phyloP scores from a whole-genome alignment of 1,139 yeast species.

The Lipomyces yarrowii region DNA sequence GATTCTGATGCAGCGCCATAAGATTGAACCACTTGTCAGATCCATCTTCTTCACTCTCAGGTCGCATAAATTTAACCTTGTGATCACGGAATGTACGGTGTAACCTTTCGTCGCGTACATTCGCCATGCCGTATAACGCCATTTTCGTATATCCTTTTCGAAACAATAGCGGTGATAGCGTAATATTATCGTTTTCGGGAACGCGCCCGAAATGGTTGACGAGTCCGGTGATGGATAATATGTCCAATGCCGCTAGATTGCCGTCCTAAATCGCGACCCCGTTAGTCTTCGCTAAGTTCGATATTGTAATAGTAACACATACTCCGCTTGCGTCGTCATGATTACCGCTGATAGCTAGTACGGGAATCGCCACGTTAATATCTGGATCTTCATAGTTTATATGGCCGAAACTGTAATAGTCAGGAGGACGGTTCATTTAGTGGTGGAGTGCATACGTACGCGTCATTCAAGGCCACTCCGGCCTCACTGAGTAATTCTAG shows the following conservation, averaged over 20 bases:
- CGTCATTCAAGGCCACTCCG: slow-evolving; percentile 57
- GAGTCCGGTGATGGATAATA: slow-evolving; percentile 78
- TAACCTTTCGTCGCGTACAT: slow-evolving; percentile 85
- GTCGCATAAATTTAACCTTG: slow-evolving; percentile 74
- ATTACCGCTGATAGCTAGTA: slow-evolving; percentile 92
- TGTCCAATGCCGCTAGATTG: slow-evolving; percentile 83
- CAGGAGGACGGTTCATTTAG: slow-evolving; percentile 6
- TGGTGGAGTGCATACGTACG: slow-evolving; percentile 40
- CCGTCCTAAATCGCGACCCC: slow-evolving; percentile 46
- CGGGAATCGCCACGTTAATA: slow-evolving; percentile 85
- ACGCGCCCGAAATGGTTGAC: slow-evolving; percentile 90
- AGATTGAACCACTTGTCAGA: slow-evolving; percentile 74
- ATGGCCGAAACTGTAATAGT: slow-evolving; percentile 49
- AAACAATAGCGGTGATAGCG: slow-evolving; percentile 74
- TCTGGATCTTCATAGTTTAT: slow-evolving; percentile 92
- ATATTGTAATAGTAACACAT: slow-evolving; percentile 12
- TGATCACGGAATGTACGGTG: slow-evolving; percentile 82
- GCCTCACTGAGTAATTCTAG: slow-evolving; percentile 85
- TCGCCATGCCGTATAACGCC: slow-evolving; percentile 87
- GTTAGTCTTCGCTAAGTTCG: not conserved
- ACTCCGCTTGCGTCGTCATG: slow-evolving; percentile 96
- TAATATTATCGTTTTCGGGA: slow-evolving; percentile 70
- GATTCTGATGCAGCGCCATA: slow-evolving; percentile 91
- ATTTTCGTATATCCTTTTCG: slow-evolving; percentile 80
- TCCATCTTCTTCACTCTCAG: slow-evolving; percentile 47